These are phyloP conservation scores for Hericium alpestre DNA, from an alignment of 768 basidiomycete species.

Conservation along the genomic window DNA sequence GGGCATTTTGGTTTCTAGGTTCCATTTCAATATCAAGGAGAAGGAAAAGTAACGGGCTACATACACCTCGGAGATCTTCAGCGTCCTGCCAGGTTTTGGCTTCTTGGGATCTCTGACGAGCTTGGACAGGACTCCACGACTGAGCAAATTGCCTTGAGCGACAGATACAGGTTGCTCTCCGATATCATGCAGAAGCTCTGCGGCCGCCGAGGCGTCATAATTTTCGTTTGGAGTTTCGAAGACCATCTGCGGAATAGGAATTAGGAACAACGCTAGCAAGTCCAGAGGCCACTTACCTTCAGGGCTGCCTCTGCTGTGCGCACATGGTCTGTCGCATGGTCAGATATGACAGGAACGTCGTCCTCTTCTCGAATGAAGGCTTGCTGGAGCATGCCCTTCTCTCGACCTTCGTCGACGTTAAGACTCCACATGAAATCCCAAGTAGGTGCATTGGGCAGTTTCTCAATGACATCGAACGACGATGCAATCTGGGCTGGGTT, in stretches of 20 bases:
- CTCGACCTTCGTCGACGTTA: conserved; percentile 63
- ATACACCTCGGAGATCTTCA: conserved; percentile 69
- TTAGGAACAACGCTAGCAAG: background rate
- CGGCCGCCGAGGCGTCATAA: conserved; percentile 53
- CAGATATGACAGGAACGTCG: conserved; percentile 23
- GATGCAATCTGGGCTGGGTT: conserved; percentile 33
- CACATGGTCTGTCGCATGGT: conserved; percentile 27
- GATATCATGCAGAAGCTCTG: conserved; percentile 42
- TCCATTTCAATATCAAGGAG: background rate
- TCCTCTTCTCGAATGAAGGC: conserved; percentile 39
- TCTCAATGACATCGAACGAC: conserved; percentile 43
- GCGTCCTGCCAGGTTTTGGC: conserved; percentile 57
- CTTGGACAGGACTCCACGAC: conserved; percentile 58
- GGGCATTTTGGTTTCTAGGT: conserved; percentile 53
- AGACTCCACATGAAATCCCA: conserved; percentile 74
- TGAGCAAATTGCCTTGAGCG: conserved; percentile 51
- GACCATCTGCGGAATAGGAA: conserved; percentile 45
- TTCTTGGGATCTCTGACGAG: conserved; percentile 51
- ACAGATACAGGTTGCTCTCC: conserved; percentile 45
- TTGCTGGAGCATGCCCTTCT: conserved; percentile 52
- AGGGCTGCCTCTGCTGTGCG: conserved; percentile 56
- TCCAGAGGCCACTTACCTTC: conserved; percentile 37
- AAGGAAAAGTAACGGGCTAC: background rate
- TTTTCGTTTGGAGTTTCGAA: conserved; percentile 61
- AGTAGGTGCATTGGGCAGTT: conserved; percentile 27